Evolutionary conservation across 1,284 basidiomycete species (phyloP), one percentile per base, ranked within the genome.

Genomic region (Ganoderma meredithae): DNA sequence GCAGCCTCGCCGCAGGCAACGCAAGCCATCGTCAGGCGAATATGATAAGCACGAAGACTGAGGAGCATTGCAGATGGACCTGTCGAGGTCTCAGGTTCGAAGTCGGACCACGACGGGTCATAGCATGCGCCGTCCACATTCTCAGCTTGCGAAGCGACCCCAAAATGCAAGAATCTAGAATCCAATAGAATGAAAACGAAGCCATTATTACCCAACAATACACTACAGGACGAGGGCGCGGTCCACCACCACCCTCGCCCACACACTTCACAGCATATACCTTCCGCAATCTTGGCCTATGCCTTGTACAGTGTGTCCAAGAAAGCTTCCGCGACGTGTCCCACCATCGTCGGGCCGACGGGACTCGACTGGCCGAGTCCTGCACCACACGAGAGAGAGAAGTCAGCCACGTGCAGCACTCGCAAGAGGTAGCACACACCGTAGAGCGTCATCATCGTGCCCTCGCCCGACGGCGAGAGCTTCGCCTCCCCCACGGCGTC

Each of bases 311-410:
- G 74, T 52, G 92, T 85, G 79, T 96, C 95, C 76, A 97, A 81
- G 82, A 95, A 96, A 25, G 89, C 86, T 41, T 89, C 87, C 5
- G 95, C 94, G 64, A 99, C 79, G 76, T 95, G 86, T n/a, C 88
- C 89, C 12, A 98, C 92, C 78, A 99, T 89, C n/a, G 89, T 87
- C 1, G 95, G 94, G 3, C 97, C 97, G 10, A 95, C 92, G 3
- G 91, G 89, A 70, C 93, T 97, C 64, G 93, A 95, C 59, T 90
- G 89, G 22, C 97, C 96, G 15, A 99, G 83, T 68, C 97, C 97
- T 95, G 73, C 17, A 27, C 10, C 71, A 36, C 25, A 64, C 64
- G 60, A 66, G 68, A 66, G 43, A 27, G n/a, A 31, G 27, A 31
- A 27, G 39, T 70, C 62, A 71, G 66, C 39, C 58, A 33, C 58